Conservation (phyloP, 768 basidiomycete genomes). For the Auriculariales sp. region DNA sequence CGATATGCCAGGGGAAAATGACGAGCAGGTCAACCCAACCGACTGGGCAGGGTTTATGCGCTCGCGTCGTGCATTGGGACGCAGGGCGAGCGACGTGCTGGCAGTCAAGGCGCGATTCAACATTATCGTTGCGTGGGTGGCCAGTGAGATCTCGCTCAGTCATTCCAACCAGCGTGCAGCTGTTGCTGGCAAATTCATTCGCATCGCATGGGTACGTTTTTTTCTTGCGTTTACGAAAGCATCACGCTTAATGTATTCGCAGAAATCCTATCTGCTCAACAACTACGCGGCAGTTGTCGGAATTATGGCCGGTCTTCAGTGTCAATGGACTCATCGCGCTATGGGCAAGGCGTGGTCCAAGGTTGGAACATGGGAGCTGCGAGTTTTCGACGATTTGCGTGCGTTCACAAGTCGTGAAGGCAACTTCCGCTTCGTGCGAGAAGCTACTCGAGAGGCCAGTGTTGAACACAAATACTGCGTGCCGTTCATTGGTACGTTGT, state of each 20-base stretch:
- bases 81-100: conserved; percentile 36
- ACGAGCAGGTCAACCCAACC: conserved; percentile 38
- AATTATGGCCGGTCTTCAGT: conserved; percentile 61
- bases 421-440: conserved; percentile 64
- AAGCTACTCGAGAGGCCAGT: conserved; percentile 35
- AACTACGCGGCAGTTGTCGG: conserved; percentile 73
- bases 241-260: conserved; percentile 4
- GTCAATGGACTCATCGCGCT: conserved; percentile 49
- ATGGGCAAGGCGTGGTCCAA: conserved; percentile 56
- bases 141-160: conserved; percentile 70
- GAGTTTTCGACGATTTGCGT: conserved; percentile 60
- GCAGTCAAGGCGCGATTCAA: conserved; percentile 75
- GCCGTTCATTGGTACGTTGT: conserved; percentile 65
- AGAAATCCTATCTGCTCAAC: conserved; percentile 71
- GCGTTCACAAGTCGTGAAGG: conserved; percentile 45
- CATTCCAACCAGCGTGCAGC: conserved; percentile 45
- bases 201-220: conserved; percentile 64
- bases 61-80: conserved; percentile 40
- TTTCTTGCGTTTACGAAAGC: neutral
- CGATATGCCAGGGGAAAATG: no score
- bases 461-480: conserved; percentile 42
- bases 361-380: conserved; percentile 53
- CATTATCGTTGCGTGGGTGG: conserved; percentile 64
- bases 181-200: conserved; percentile 67
- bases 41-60: conserved; percentile 77